Evolutionary conservation across 805 yeast species (phyloP), one percentile per base, ranked within the genome.

Genomic region (Myxozyma udenii): DNA sequence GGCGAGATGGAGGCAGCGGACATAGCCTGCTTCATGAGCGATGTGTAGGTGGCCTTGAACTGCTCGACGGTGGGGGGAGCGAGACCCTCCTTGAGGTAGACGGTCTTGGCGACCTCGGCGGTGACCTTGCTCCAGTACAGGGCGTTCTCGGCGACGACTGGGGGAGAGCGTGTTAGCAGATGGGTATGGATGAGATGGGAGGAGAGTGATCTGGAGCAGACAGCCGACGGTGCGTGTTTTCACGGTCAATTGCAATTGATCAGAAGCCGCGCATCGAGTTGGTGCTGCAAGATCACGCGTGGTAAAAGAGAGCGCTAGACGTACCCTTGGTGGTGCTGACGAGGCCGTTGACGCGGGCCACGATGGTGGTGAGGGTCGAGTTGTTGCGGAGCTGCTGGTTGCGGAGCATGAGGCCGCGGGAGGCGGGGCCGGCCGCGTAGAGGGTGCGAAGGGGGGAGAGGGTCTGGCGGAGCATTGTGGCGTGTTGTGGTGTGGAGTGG

Each of bases 291-390:
- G n/a, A n/a, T n/a, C n/a, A n/a, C n/a, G n/a, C n/a, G n/a, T n/a
- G n/a, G n/a, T n/a, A 25, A 41, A 41, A 26, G 21, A 25, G 4
- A 4, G 4, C 4, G 25, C 5, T 5, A 7, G 7, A 42, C 57
- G 22, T 19, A 53, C 58, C 26, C 49, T 51, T 54, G 55, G 80
- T 78, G 37, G 95, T 74, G 61, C 88, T 78, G 62, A 87, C 84
- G 71, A 89, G 97, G 57, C 89, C 96, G 49, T 95, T 90, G 64
- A 97, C 98, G 74, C 90, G 86, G 61, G 98, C 96, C 61, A 91
- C 97, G 66, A 90, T 88, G 62, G 96, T 97, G 41, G 96, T 26
- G 41, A 53, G 18, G 35, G 58, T 51, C 50, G 58, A 54, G 55
- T 54, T 54, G 18, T 35, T 24, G 41, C 57, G 57, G 42, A 49